phyloP scores from a whole-genome alignment of 208 protist genomes.

The Leishmania turanica region DNA sequence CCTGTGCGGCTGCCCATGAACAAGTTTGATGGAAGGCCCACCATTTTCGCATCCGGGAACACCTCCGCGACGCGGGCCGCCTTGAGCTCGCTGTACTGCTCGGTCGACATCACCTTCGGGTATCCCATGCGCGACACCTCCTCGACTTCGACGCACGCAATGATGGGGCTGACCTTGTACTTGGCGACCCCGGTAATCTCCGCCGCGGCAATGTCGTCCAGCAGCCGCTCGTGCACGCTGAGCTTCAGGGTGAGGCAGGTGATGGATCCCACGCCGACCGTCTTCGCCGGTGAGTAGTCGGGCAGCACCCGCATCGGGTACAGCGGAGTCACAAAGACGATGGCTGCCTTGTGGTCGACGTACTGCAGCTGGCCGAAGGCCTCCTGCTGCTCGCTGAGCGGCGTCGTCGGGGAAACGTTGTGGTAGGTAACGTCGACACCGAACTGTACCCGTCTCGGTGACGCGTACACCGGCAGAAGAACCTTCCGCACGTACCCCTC shows the following conservation, averaged over 20 bases:
- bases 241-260: constrained; percentile 91
- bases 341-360: constrained; percentile 78
- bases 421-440: constrained; percentile 79
- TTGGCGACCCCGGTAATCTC: constrained; percentile 81
- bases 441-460: constrained; percentile 47
- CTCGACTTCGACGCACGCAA: constrained; percentile 88
- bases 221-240: constrained; percentile 72
- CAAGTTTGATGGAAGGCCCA: constrained; percentile 68
- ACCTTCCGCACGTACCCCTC: constrained; percentile 66
- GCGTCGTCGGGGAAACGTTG: constrained; percentile 41
- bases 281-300: constrained; percentile 88
- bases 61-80: constrained; percentile 75
- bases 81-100: constrained; percentile 90
- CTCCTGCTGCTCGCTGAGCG: constrained; percentile 78
- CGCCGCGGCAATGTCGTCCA: constrained; percentile 75
- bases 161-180: constrained; percentile 74
- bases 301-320: constrained; percentile 83
- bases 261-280: constrained; percentile 87
- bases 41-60: constrained; percentile 69
- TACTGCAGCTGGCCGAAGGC: constrained; percentile 83
- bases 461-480: constrained; percentile 73
- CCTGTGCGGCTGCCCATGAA: constrained; percentile 66
- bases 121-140: constrained; percentile 87
- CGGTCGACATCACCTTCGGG: constrained; percentile 84
- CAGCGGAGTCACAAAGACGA: constrained; percentile 78